Evolutionary conservation across 1,284 basidiomycete genomes (phyloP), one percentile per base, ranked within the genome.

Genomic region (Phaffia rhodozyma): DNA sequence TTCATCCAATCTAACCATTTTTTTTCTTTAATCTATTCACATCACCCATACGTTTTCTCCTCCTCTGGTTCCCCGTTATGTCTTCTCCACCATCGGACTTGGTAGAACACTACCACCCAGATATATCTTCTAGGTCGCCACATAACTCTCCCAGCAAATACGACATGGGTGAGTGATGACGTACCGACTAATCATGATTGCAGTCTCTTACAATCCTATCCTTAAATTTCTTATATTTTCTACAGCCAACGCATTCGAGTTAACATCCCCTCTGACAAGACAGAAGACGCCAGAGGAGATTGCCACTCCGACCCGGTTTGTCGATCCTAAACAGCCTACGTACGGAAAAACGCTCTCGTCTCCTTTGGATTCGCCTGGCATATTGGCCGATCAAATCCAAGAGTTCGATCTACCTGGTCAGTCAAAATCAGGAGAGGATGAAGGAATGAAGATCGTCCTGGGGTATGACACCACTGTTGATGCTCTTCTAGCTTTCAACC

Each of bases 261-360:
- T 63, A 4, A 63, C 62, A 9, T 34, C 55, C 13, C 62, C 62
- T 21, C 57, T 63, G 5, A 18, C 32, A 2, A 27, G 62, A 25
- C 54, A 50, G 20, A 50, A 58, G 25, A 64, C 62, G 3, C 62
- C 62, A 18, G 62, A 64, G 5, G 30, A 13, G 11, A 47, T 49
- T 20, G 25, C 25, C 21, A 64, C 62, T 3, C 56, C 62, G 13
- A 30, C 38, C 0, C 38, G 50, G 20, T 64, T 64, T 32, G 27
- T 23, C 29, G 62, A 64, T 48, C 62, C 62, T 27, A 59, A 60
- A 20, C 5, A 59, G 20, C 62, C 62, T 7, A 60, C 62, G 27
- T 64, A 58, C n/a, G 62, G 62, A 27, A 29, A 29, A 27, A 60
- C 58, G 29, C 25, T 60, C 29, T 21, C 27, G 5, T 47, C 51